Base-by-base conservation (phyloP, 306 rosid genomes). In the Pterocarpus macrocarpus region DNA sequence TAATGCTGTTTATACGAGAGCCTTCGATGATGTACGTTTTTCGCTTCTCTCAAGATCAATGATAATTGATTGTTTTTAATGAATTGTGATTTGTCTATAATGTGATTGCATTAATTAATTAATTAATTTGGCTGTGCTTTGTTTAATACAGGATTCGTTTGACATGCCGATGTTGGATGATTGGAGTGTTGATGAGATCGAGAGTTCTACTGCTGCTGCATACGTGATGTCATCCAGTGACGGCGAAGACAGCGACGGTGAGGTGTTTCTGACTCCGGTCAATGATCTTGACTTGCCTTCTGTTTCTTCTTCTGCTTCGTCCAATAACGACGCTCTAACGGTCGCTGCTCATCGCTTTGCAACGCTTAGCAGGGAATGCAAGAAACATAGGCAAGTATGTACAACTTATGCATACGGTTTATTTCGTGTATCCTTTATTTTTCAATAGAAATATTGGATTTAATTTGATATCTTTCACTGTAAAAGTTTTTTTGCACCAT, bases 271-370 rank as follows among this genome's bases (percentile, higher is more conserved):
- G 9, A 71, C 82, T 66, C 91, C 95, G 0, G 78, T 90, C 43
- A 73, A 77, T 69, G 97, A 93, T 82, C 35, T 88, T 81, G 99
- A 95, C 77, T 86, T 93, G 90, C 97, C 99, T 80, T 32, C 88
- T 73, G 77, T 88, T 38, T 79, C 87, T 38, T 79, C 87, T 59
- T 82, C 87, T n/a, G 22, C 22, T 59, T 82, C 85, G 13, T 78
- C 90, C 59, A 85, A 88, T 63, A 83, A 82, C 64, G 97, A 89
- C 15, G 90, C 94, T 71, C 36, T 90, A 71, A 87, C 91, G 44
- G 52, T 89, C 63, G 86, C 95, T 59, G 85, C 95, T 58, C 97
- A 91, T 77, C 93, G 97, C 58, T 44, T 95, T 64, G 92, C 90
- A 59, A 83, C 76, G 85, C 89, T 95, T 59, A 91, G 94, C 71